Conservation (phyloP, 345 rosid genomes). For the Eutrema yunnanense region DNA sequence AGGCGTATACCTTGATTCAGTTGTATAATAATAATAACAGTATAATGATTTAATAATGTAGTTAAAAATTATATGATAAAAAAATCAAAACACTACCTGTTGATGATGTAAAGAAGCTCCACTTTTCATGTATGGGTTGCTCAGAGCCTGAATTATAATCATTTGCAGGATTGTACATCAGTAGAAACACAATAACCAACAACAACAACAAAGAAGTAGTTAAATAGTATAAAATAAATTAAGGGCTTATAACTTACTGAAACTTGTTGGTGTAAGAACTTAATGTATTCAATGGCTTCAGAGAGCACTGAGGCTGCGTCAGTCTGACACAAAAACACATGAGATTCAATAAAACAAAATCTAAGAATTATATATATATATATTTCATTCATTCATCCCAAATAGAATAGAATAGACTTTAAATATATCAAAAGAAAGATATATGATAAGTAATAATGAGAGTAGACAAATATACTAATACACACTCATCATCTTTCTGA, state of each 20-base stretch:
- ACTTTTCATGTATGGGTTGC: slow-evolving; percentile 91
- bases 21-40: slow-evolving; percentile 12
- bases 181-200: slow-evolving; percentile 5
- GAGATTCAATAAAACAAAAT: slow-evolving; percentile 34
- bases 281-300: slow-evolving; percentile 95
- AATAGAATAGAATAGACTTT: not conserved
- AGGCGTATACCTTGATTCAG: not conserved
- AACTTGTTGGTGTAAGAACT: slow-evolving; percentile 93
- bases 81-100: slow-evolving; percentile 38
- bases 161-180: slow-evolving; percentile 30
- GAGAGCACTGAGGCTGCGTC: slow-evolving; percentile 99
- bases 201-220: not conserved
- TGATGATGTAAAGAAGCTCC: slow-evolving; percentile 79
- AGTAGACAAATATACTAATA: slow-evolving; percentile 31
- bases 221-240: not conserved
- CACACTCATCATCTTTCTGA: slow-evolving; percentile 36
- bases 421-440: not conserved
- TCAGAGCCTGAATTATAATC: slow-evolving; percentile 53
- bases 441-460: slow-evolving; percentile 24
- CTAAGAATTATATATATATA: slow-evolving; percentile 19
- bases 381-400: slow-evolving; percentile 24
- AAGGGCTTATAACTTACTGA: slow-evolving; percentile 47
- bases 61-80: not conserved
- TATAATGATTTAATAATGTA: slow-evolving; percentile 8
- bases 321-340: slow-evolving; percentile 59